phyloP scores from a whole-genome alignment of 345 rosid genomes.

The Clausena lansium region DNA sequence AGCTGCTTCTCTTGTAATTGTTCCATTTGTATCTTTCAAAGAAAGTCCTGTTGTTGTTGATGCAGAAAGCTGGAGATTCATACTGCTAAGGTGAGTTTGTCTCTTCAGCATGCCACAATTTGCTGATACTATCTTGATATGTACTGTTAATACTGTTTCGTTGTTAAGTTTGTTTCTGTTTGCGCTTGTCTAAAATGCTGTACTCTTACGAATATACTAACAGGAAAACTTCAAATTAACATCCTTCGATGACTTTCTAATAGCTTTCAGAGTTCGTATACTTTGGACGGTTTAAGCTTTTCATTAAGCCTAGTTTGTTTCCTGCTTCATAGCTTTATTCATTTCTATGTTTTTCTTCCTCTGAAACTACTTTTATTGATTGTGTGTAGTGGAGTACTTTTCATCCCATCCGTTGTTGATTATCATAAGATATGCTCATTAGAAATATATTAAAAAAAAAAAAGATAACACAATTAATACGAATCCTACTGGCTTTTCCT shows the following conservation, averaged over 20 bases:
- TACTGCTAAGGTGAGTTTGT: constrained; percentile 56
- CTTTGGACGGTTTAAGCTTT: background rate
- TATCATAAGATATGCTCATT: too few species aligned
- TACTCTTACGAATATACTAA: background rate
- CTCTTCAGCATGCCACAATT: too few species aligned
- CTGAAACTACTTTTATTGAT: background rate
- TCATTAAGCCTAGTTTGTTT: background rate
- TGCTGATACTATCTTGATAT: background rate
- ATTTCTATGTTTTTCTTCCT: background rate
- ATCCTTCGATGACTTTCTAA: background rate
- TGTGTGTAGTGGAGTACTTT: background rate
- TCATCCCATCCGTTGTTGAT: too few species aligned
- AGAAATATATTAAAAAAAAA: background rate
- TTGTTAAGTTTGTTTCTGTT: background rate
- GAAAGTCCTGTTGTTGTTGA: constrained; percentile 62
- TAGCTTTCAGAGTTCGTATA: background rate
- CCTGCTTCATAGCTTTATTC: background rate
- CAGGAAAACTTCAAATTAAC: background rate
- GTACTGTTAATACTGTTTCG: background rate
- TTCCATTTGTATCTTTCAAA: constrained; percentile 64
- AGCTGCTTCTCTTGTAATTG: constrained; percentile 74
- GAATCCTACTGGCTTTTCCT: background rate
- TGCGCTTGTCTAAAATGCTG: background rate
- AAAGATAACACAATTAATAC: background rate
- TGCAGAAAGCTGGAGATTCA: constrained; percentile 47